Conservation (phyloP, 179 eudicot species). For the Heliamphora ciliata region DNA sequence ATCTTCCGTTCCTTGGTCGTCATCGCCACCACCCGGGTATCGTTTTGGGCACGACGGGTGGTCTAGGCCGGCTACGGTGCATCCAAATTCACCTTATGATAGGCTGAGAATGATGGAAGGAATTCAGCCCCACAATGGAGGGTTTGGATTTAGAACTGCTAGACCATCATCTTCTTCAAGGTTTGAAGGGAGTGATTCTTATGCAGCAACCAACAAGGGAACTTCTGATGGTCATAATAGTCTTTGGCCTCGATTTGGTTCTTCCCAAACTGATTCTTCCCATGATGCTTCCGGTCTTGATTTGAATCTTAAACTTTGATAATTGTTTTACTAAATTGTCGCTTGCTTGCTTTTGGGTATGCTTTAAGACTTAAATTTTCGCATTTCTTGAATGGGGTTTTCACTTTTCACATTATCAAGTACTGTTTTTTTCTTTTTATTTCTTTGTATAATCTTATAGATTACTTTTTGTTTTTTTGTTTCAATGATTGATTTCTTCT, state of each 20-base stretch:
- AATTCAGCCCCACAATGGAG: not conserved
- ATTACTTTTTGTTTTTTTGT: too few relatives aligned
- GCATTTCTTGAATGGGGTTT: too few relatives aligned
- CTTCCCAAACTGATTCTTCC: not conserved
- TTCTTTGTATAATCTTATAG: too few relatives aligned
- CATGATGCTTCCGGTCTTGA: not conserved
- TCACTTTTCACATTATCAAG: too few relatives aligned
- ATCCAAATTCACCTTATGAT: not conserved
- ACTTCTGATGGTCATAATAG: not conserved
- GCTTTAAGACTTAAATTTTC: too few relatives aligned
- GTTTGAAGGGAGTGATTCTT: not conserved
- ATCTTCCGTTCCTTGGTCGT: not conserved
- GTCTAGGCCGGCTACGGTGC: not conserved
- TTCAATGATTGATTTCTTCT: too few relatives aligned
- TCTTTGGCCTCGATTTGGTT: not conserved
- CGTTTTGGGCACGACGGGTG: not conserved
- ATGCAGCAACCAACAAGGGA: not conserved
- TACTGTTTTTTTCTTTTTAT: too few relatives aligned
- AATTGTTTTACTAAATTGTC: not conserved
- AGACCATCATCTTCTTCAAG: not conserved
- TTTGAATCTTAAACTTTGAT: constrained; percentile 13
- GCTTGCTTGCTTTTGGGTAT: too few relatives aligned
- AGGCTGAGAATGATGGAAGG: not conserved
- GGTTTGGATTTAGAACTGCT: not conserved
- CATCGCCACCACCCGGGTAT: not conserved